phyloP scores from a whole-genome alignment of 2,329 filamentous ascomycete species.

The Dryadomyces quercivorus region DNA sequence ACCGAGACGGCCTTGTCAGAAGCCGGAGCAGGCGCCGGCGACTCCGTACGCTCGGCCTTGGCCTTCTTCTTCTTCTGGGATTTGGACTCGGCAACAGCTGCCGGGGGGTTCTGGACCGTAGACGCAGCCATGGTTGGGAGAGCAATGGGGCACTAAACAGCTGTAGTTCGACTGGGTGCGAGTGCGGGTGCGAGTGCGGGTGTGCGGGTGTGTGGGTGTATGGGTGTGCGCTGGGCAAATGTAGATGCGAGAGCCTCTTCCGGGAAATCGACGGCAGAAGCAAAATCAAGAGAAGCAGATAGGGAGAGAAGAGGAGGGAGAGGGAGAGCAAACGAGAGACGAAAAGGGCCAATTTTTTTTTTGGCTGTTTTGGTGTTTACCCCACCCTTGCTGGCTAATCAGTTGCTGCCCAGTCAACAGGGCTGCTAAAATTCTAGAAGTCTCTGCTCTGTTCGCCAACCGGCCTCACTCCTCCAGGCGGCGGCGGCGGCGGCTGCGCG shows the following conservation, averaged over 20 bases:
- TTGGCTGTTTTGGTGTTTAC: background rate
- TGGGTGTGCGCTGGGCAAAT: too few relatives aligned
- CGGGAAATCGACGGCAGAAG: background rate
- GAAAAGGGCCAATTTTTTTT: background rate
- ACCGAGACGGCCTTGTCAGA: conserved; percentile 36
- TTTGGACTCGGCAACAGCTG: conserved; percentile 49
- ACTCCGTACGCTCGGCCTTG: conserved; percentile 42
- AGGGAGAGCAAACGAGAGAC: background rate
- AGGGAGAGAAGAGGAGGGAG: background rate
- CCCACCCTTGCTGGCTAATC: background rate
- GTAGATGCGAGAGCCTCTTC: background rate
- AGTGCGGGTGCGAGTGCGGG: too few relatives aligned
- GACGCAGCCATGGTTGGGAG: conserved; percentile 46
- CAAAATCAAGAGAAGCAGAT: background rate
- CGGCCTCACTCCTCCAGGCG: too few relatives aligned
- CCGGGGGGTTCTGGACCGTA: conserved; percentile 49
- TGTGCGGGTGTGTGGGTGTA: too few relatives aligned
- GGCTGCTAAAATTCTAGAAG: background rate
- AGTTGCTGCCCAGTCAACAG: background rate
- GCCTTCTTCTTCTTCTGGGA: conserved; percentile 59
- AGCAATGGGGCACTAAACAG: background rate
- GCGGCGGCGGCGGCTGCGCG: too few relatives aligned
- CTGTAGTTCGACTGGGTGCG: background rate
- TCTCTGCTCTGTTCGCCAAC: background rate
- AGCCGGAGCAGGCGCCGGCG: conserved; percentile 38